A percentile compares a stretch with the other conserved stretches of the same genome.
These are phyloP conservation scores for Anthracocystis panici-leucophaei DNA, from an alignment of 1,284 basidiomycete species.

Conservation along the genomic window DNA sequence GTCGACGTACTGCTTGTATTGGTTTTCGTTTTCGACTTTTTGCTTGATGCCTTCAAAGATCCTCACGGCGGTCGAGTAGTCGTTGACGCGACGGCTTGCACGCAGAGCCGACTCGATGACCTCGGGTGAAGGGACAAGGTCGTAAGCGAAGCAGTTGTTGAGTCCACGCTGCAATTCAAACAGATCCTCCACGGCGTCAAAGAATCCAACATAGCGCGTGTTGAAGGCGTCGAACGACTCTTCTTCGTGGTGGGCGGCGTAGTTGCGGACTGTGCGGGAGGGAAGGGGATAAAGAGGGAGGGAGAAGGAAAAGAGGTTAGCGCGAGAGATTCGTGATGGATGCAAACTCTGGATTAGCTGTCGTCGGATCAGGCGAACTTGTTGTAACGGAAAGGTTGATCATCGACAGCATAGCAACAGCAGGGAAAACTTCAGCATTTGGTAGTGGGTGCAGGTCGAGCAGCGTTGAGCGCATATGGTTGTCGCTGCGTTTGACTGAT, in stretches of 20 bases:
- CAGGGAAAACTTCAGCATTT: background rate
- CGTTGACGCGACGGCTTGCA: slow-evolving; percentile 90
- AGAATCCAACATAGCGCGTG: slow-evolving; percentile 91
- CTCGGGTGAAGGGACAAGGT: slow-evolving; percentile 89
- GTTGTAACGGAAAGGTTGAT: background rate
- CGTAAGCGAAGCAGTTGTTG: slow-evolving; percentile 99
- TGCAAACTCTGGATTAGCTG: background rate
- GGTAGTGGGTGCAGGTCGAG: background rate
- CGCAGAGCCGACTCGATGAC: slow-evolving; percentile 91
- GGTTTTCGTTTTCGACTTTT: slow-evolving; percentile 67
- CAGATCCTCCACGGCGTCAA: slow-evolving; percentile 89
- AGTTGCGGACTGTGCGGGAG: slow-evolving; percentile 49
- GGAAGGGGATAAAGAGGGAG: too few relatives aligned
- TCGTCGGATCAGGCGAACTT: slow-evolving; percentile 8
- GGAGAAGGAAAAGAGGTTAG: slow-evolving; percentile 7
- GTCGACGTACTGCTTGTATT: slow-evolving; percentile 69
- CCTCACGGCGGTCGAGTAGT: slow-evolving; percentile 95
- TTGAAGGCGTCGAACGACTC: slow-evolving; percentile 96
- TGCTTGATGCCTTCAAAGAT: slow-evolving; percentile 78
- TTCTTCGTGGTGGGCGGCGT: slow-evolving; percentile 73
- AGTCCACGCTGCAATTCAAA: slow-evolving; percentile 88
- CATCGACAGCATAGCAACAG: background rate
- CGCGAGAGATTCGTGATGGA: too few relatives aligned
- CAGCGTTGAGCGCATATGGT: background rate
- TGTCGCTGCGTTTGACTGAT: background rate